phyloP scores from a whole-genome alignment of 2,329 filamentous ascomycete species.

The Neoscytalidium dimidiatum region DNA sequence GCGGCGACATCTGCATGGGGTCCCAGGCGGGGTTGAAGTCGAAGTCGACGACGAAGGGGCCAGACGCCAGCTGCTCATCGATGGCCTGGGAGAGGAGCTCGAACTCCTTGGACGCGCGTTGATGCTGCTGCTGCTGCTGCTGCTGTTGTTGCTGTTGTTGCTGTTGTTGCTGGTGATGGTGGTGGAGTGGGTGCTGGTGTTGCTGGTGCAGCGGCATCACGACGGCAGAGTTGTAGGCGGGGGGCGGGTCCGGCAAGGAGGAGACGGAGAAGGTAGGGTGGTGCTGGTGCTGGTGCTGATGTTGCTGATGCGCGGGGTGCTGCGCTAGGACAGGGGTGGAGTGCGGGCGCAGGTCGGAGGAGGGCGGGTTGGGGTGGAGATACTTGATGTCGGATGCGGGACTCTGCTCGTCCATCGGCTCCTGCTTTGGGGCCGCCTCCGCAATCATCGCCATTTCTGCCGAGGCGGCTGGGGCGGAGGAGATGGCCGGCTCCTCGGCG shows the following conservation, averaged over 20 bases:
- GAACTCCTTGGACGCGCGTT: not conserved
- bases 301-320: not conserved
- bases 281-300: not conserved
- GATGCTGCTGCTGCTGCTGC: no score
- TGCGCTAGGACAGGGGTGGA: not conserved
- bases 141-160: no score
- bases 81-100: slow-evolving; percentile 10
- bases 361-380: not conserved
- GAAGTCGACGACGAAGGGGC: slow-evolving; percentile 10
- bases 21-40: slow-evolving; percentile 10
- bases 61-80: slow-evolving; percentile 7
- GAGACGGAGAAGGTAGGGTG: not conserved
- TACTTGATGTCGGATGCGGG: not conserved
- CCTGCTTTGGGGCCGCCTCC: not conserved
- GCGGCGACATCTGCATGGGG: slow-evolving; percentile 1
- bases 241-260: not conserved
- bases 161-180: no score
- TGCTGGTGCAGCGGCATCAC: no score
- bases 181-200: no score
- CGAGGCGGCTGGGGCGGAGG: not conserved
- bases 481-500: not conserved
- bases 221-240: not conserved
- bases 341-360: not conserved
- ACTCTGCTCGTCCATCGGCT: not conserved
- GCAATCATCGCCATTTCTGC: no score